A percentile compares a stretch with the other conserved stretches of the same genome.
These are phyloP conservation scores for Amaranthus hypochondriacus DNA, from an alignment of 148 eudicot genomes.

Conservation along the genomic window DNA sequence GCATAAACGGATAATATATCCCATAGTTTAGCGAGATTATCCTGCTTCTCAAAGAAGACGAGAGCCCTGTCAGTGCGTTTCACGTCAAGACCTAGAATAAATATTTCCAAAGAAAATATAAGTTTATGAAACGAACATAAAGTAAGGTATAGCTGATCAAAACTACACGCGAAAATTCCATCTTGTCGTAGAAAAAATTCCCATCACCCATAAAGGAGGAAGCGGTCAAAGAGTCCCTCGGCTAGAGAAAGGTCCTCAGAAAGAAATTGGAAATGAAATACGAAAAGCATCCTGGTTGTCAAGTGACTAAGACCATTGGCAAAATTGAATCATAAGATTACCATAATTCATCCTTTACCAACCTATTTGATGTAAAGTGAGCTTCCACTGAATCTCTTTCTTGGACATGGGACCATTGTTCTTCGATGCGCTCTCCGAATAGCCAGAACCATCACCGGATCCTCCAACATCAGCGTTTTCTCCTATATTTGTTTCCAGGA, in stretches of 20 bases:
- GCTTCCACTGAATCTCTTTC: constrained; percentile 92
- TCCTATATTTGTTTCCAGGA: constrained; percentile 48
- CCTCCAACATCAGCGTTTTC: constrained; percentile 31
- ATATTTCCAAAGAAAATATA: constrained; percentile 13
- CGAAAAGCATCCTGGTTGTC: not conserved
- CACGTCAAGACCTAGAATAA: constrained; percentile 83
- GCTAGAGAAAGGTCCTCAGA: not conserved
- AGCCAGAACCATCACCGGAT: constrained; percentile 23
- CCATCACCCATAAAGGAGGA: not conserved
- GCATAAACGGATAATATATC: constrained; percentile 85
- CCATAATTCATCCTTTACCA: constrained; percentile 23
- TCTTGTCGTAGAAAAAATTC: not conserved
- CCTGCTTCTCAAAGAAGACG: constrained; percentile 80
- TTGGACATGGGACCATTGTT: constrained; percentile 32
- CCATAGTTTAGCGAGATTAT: constrained; percentile 88
- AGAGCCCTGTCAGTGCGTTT: constrained; percentile 89
- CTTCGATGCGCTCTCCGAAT: constrained; percentile 26
- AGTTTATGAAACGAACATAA: constrained; percentile 20
- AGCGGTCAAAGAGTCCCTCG: not conserved
- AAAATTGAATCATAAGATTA: not conserved
- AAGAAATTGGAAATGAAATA: not conserved
- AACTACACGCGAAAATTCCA: not conserved
- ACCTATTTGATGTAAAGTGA: constrained; percentile 96
- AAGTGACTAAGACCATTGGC: not conserved
- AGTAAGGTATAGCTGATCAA: constrained; percentile 8